Percentiles rank a stretch among this genome's conserved stretches.
These are phyloP conservation scores for Nemania abortiva DNA, from an alignment of 2,329 filamentous ascomycete genomes.

Conservation along the genomic window DNA sequence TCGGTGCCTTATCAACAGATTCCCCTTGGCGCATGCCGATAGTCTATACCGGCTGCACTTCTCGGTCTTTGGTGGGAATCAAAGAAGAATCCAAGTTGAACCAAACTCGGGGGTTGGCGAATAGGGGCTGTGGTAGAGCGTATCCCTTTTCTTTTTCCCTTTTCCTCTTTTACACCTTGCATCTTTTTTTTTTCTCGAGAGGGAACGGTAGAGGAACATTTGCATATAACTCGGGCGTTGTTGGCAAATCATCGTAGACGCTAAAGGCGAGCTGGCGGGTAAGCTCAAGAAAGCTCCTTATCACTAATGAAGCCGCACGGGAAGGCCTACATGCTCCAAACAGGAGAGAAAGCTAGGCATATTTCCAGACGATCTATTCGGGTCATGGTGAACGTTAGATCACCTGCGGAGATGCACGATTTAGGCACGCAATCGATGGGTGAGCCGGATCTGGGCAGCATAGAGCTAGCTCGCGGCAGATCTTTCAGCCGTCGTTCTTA, in stretches of 20 bases:
- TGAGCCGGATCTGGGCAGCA: conserved; percentile 23
- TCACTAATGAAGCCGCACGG: conserved; percentile 37
- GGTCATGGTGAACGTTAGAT: conserved; percentile 12
- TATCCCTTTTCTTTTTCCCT: conserved; percentile 29
- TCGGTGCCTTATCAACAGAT: conserved; percentile 43
- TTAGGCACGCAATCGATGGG: conserved; percentile 18
- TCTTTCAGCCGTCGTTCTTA: conserved; percentile 20
- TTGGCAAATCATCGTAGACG: conserved; percentile 48
- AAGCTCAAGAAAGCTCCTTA: conserved; percentile 31
- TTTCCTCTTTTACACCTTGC: conserved; percentile 27
- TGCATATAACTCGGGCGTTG: conserved; percentile 50
- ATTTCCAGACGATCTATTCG: conserved; percentile 19
- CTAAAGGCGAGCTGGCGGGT: conserved; percentile 41
- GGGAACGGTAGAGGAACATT: conserved; percentile 42
- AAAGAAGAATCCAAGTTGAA: conserved; percentile 20
- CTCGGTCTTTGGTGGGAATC: conserved; percentile 19
- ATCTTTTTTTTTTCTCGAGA: conserved; percentile 33
- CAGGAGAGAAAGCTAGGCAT: conserved; percentile 10
- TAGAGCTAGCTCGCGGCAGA: conserved; percentile 25
- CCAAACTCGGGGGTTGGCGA: conserved; percentile 20
- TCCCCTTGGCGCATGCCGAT: conserved; percentile 20
- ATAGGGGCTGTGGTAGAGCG: conserved; percentile 23
- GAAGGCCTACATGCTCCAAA: conserved; percentile 16
- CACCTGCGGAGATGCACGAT: conserved; percentile 11
- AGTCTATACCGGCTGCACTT: conserved; percentile 35